Conservation (phyloP, 306 rosid genomes). For the Begonia fuchsioides region DNA sequence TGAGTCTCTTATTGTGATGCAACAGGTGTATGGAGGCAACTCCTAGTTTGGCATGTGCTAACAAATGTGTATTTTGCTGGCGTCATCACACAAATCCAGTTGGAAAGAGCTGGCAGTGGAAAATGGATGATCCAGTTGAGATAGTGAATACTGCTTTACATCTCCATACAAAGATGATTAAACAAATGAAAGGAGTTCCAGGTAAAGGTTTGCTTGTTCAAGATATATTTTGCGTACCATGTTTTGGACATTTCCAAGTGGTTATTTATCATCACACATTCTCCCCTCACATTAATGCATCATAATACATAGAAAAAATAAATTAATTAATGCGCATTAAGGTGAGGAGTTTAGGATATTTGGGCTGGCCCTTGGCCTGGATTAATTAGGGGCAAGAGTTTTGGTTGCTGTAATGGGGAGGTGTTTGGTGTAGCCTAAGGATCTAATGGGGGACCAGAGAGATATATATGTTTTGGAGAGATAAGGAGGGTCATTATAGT, state of each 20-base stretch:
- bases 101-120: conserved; percentile 97
- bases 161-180: conserved; percentile 76
- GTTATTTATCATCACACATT: too few species aligned
- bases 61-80: conserved; percentile 99
- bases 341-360: too few species aligned
- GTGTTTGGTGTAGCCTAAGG: too few species aligned
- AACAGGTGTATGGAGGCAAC: conserved; percentile 98
- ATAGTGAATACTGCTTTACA: conserved; percentile 79
- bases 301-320: too few species aligned
- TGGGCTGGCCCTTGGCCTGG: too few species aligned
- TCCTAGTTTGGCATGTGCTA: conserved; percentile 98
- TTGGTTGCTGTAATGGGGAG: too few species aligned
- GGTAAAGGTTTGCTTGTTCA: conserved; percentile 27
- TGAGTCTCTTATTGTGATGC: conserved; percentile 13
- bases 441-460: too few species aligned
- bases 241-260: not conserved
- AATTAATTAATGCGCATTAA: too few species aligned
- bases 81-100: conserved; percentile 98
- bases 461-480: too few species aligned
- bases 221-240: not conserved
- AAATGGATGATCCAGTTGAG: conserved; percentile 87
- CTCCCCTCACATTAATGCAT: too few species aligned
- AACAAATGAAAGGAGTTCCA: conserved; percentile 99
- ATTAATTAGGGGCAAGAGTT: too few species aligned
- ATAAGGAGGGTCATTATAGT: too few species aligned